Conservation (phyloP, 106 monocot species). For the Triglochin maritima region DNA sequence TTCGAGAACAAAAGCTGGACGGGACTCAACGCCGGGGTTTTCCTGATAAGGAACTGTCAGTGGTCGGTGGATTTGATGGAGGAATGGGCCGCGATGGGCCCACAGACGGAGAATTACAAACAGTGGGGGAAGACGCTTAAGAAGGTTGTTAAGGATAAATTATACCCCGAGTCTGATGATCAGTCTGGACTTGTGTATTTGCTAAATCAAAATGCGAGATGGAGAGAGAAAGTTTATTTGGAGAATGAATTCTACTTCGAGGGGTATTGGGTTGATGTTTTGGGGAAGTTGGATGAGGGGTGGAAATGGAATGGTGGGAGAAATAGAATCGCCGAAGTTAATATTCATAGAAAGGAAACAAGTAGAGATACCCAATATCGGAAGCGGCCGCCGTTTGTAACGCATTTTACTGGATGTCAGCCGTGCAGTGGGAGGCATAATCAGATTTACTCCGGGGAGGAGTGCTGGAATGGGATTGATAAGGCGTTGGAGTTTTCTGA, state of each 20-base stretch:
- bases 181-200: conserved; percentile 71
- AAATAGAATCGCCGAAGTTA: conserved; percentile 51
- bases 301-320: conserved; percentile 14
- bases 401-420: conserved; percentile 94
- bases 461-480: conserved; percentile 43
- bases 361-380: conserved; percentile 9
- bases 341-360: conserved; percentile 5
- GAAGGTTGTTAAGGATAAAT: conserved; percentile 44
- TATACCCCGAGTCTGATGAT: conserved; percentile 63
- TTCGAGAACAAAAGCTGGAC: conserved; percentile 55
- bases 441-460: conserved; percentile 39
- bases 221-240: conserved; percentile 50
- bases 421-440: conserved; percentile 74
- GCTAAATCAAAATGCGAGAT: conserved; percentile 28
- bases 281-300: conserved; percentile 49
- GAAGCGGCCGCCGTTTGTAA: conserved; percentile 55
- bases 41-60: conserved; percentile 90
- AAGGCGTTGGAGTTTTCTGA: conserved; percentile 45
- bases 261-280: conserved; percentile 81
- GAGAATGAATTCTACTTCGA: conserved; percentile 64
- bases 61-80: conserved; percentile 85
- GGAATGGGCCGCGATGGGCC: conserved; percentile 65
- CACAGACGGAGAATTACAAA: conserved; percentile 45
- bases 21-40: conserved; percentile 81
- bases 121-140: conserved; percentile 46